Evolutionary conservation across 345 rosid genomes (phyloP), one percentile per base, ranked within the genome.

Genomic region (Stellera chamaejasme): DNA sequence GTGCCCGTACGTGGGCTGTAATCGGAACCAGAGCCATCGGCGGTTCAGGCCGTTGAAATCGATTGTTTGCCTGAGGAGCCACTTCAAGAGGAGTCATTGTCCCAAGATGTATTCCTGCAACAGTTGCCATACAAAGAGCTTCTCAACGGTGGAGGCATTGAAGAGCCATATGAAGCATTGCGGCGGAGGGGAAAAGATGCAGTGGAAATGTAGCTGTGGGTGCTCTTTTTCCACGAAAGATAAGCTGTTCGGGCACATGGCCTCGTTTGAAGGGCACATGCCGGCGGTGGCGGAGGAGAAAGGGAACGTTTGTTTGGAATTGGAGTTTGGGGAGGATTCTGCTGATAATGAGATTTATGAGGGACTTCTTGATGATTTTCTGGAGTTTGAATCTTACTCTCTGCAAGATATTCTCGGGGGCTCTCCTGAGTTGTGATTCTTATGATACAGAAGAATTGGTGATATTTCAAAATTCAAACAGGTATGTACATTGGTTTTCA

Each of bases 1-100:
- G 23, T 86, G 95, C 64, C 95, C 90, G 11, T 81, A 65, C 47
- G 73, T 70, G 4, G 87, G 88, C 2, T 83, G 95, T 61, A 83
- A 77, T 11, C 54, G 87, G 58, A 83, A 81, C 69, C 75, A 68
- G 69, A 78, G 52, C 45, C 87, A 86, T 25, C 60, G 39, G 25
- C 81, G 72, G 72, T 86, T 86, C 52, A 66, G 82, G 58, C 69
- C 90, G 0, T 28, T 86, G 70, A 83, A 81, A 48, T 83, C 90
- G 3, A 79, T 83, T 42, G 64, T 79, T 14, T 81, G 90, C 48
- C 87, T 79, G 60, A 75, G 70, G 74, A 86, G 79, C 49, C 95
- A 86, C 59, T 83, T 83, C 66, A 86, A 81, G 81, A 79, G 95
- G 72, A 86, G 82, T 55, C 90, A 86, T 54, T 86, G 95, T 45